phyloP scores from a whole-genome alignment of 2,329 filamentous ascomycete genomes.

The Scytalidium lignicola region DNA sequence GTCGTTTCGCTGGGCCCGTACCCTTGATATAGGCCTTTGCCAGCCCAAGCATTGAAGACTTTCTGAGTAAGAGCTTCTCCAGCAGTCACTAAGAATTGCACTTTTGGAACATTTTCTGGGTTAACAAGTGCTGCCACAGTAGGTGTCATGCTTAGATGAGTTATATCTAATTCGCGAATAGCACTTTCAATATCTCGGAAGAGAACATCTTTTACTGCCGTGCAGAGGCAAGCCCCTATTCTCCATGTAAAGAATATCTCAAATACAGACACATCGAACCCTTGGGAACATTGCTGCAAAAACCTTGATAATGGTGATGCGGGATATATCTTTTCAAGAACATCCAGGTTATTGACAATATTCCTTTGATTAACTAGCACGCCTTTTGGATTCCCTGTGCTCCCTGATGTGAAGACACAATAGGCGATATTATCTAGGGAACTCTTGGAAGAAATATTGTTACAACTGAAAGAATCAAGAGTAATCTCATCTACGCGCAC shows the following conservation, averaged over 20 bases:
- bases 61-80: slow-evolving; percentile 74
- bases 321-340: slow-evolving; percentile 63
- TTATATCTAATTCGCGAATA: slow-evolving; percentile 60
- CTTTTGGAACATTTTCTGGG: slow-evolving; percentile 61
- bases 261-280: slow-evolving; percentile 84
- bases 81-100: slow-evolving; percentile 73
- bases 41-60: slow-evolving; percentile 66
- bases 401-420: slow-evolving; percentile 79
- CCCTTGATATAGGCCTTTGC: slow-evolving; percentile 65
- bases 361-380: slow-evolving; percentile 74
- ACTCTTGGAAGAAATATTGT: slow-evolving; percentile 13
- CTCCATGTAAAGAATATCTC: slow-evolving; percentile 86
- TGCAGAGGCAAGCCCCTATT: slow-evolving; percentile 72
- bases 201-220: slow-evolving; percentile 66
- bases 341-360: slow-evolving; percentile 68
- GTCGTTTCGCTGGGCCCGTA: slow-evolving; percentile 85
- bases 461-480: slow-evolving; percentile 8
- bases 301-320: slow-evolving; percentile 44
- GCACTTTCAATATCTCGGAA: slow-evolving; percentile 66
- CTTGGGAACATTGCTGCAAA: slow-evolving; percentile 77
- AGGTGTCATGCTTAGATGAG: slow-evolving; percentile 80
- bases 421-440: slow-evolving; percentile 51
- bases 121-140: slow-evolving; percentile 75
- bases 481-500: slow-evolving; percentile 26
- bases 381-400: slow-evolving; percentile 71